A percentile compares a stretch with the other conserved stretches of the same genome.
These are phyloP conservation scores for Carex parvula DNA, from an alignment of 176 grass and related monocot species.

Conservation along the genomic window DNA sequence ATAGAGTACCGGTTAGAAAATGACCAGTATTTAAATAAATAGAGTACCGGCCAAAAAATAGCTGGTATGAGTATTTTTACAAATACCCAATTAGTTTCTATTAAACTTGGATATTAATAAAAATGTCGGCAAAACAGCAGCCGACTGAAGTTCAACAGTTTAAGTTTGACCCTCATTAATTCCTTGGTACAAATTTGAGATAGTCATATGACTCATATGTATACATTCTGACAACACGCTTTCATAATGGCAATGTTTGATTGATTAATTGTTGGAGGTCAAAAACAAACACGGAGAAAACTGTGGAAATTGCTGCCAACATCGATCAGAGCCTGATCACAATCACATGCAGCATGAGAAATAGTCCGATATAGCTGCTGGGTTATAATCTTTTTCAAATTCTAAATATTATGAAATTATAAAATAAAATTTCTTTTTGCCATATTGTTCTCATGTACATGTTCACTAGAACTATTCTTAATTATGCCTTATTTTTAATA, in stretches of 20 bases:
- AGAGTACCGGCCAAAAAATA: too few relatives aligned
- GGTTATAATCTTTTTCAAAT: background rate
- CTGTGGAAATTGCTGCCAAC: background rate
- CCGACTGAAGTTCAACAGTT: background rate
- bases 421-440: too few relatives aligned
- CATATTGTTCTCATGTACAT: too few relatives aligned
- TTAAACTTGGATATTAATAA: too few relatives aligned
- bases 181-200: background rate
- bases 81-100: too few relatives aligned
- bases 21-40: too few relatives aligned
- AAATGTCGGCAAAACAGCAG: background rate
- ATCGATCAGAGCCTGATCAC: background rate
- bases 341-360: background rate
- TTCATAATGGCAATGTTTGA: conserved; percentile 6
- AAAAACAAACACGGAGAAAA: background rate
- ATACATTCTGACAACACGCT: conserved; percentile 20
- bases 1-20: too few relatives aligned
- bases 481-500: too few relatives aligned
- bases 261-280: conserved; percentile 3
- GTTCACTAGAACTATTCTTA: too few relatives aligned
- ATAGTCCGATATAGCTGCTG: background rate
- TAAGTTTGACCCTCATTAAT: background rate
- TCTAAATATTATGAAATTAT: background rate
- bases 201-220: background rate
- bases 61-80: too few relatives aligned